Evolutionary conservation across 2,329 filamentous ascomycete species (phyloP), one percentile per base, ranked within the genome.

Genomic region (Fusarium praegraminearum): DNA sequence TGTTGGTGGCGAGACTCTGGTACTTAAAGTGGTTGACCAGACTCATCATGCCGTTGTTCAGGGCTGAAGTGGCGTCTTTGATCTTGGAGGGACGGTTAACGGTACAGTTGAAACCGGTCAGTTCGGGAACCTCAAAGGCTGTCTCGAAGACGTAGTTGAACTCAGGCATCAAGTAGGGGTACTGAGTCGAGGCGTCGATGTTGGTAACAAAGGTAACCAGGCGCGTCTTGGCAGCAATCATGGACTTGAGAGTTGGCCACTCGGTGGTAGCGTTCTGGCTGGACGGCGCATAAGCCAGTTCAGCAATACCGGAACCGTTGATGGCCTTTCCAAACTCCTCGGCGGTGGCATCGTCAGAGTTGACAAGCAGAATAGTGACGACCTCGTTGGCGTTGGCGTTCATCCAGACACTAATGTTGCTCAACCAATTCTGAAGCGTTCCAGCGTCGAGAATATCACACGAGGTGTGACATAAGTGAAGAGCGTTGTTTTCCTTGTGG

Each of bases 1-100:
- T 86, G 62, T 83, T 83, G 6, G 84, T 78, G n/a, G 82, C 77
- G 24, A 89, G 76, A 7, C 76, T 79, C 60, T 84, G 81, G 81
- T 94, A 90, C 55, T 91, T 85, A 82, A 96, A 95, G 81, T 96
- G 93, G 83, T 96, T 96, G 82, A 93, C 85, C 12, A 96, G 82
- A 28, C 92, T 88, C 77, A 96, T 85, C 72, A 88, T 85, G 71
- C 87, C 86, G 2, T 84, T 83, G 1, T 82, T 75, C 28, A 91
- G 75, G 3, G 90, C 91, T 2, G 82, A 74, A 18, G 85, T 74
- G 50, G 85, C 84, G 5, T 82, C 76, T 24, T 79, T 77, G 35
- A 89, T 80, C 8, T 79, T 78, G 0, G 84, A 79, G 0, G 93
- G 93, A 1, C 93, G 88, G 75, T 91, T 83, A 6, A 93, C 84